Evolutionary conservation across 805 yeast genomes (phyloP).

Genomic region (Zygosaccharomyces rouxii): DNA sequence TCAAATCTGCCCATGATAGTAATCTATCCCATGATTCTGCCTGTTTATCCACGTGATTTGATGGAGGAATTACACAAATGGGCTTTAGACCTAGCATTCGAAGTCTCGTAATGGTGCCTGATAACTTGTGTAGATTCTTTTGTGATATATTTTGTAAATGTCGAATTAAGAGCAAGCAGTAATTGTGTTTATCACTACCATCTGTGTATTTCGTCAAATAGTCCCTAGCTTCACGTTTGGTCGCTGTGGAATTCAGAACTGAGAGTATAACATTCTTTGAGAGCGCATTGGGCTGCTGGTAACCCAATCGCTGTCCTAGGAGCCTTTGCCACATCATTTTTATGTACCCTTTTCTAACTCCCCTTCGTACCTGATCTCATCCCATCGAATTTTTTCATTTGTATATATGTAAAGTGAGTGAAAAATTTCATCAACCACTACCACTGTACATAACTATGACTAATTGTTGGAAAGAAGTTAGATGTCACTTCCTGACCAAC

Average conservation of each 20-base stretch:
- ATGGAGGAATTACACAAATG: slow-evolving; percentile 51
- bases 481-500: slow-evolving; percentile 61
- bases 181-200: slow-evolving; percentile 18
- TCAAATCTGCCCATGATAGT: slow-evolving; percentile 21
- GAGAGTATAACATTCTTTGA: slow-evolving; percentile 69
- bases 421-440: background rate
- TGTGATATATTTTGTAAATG: slow-evolving; percentile 16
- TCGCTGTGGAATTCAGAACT: slow-evolving; percentile 83
- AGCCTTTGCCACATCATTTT: slow-evolving; percentile 21
- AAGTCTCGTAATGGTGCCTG: slow-evolving; percentile 26
- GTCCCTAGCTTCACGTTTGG: slow-evolving; percentile 85
- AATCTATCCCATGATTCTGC: slow-evolving; percentile 27
- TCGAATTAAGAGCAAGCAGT: slow-evolving; percentile 30
- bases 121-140: slow-evolving; percentile 14
- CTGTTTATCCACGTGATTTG: slow-evolving; percentile 16
- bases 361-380: background rate
- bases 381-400: slow-evolving; percentile 2
- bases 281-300: slow-evolving; percentile 28
- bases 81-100: slow-evolving; percentile 63
- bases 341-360: background rate
- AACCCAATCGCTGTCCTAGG: slow-evolving; percentile 9
- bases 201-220: slow-evolving; percentile 64
- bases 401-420: background rate
- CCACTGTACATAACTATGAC: background rate
- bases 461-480: background rate